Conservation (phyloP, 768 basidiomycete genomes). For the Crassisporium funariophilum region DNA sequence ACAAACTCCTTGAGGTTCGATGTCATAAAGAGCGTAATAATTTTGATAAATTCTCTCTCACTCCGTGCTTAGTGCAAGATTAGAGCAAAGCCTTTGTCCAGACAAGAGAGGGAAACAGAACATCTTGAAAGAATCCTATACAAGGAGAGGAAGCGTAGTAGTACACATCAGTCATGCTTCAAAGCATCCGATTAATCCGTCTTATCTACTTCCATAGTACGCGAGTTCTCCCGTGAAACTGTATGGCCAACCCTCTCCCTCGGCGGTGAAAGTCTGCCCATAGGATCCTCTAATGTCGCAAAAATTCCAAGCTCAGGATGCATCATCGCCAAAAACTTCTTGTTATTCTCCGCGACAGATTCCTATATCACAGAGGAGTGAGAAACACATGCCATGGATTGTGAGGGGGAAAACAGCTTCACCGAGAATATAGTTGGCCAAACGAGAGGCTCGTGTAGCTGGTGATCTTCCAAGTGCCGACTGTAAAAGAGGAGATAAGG, state of each 20-base stretch:
- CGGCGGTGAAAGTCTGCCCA: background rate
- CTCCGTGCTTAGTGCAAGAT: too few species aligned
- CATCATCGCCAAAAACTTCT: slow-evolving; percentile 34
- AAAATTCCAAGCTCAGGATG: slow-evolving; percentile 35
- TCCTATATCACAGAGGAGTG: slow-evolving; percentile 26
- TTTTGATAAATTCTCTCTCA: too few species aligned
- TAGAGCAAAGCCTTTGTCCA: too few species aligned
- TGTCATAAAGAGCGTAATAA: too few species aligned
- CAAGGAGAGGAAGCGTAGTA: too few species aligned
- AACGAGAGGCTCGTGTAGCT: slow-evolving; percentile 33
- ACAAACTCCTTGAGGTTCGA: too few species aligned
- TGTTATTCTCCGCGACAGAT: slow-evolving; percentile 35
- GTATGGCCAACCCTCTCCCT: slow-evolving; percentile 6
- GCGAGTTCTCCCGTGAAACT: slow-evolving; percentile 11
- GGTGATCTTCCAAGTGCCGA: slow-evolving; percentile 38
- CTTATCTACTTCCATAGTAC: slow-evolving; percentile 17
- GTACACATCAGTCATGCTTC: too few species aligned
- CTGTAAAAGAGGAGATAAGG: slow-evolving; percentile 80
- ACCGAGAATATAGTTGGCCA: slow-evolving; percentile 44
- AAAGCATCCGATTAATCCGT: too few species aligned
- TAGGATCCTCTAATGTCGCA: slow-evolving; percentile 15
- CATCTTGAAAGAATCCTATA: too few species aligned
- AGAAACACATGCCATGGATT: background rate
- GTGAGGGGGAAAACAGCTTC: slow-evolving; percentile 6
- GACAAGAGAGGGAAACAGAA: too few species aligned